phyloP scores from a whole-genome alignment of 257 asterid species.

The Solanum phureja region DNA sequence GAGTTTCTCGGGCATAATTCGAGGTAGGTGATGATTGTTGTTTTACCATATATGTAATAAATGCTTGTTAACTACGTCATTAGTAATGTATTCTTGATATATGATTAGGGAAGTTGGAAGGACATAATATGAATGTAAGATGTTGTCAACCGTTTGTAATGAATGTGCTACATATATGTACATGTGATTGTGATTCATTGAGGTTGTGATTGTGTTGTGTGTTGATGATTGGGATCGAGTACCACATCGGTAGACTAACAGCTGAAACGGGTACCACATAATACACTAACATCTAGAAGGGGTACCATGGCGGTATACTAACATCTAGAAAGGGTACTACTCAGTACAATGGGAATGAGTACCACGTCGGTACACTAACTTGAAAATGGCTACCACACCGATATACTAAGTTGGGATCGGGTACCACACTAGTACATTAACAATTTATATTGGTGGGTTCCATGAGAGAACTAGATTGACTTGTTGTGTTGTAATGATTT shows the following conservation, averaged over 20 bases:
- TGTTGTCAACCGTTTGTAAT: not conserved
- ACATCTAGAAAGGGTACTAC: not conserved
- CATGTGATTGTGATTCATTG: not conserved
- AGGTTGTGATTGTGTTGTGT: not conserved
- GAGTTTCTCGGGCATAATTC: not conserved
- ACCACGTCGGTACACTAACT: not conserved
- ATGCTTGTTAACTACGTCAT: not conserved
- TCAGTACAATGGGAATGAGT: not conserved
- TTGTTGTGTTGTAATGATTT: not conserved
- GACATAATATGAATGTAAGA: not conserved
- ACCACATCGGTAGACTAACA: not conserved
- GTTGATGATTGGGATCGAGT: not conserved
- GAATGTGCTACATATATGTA: not conserved
- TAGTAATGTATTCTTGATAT: not conserved
- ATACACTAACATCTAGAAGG: not conserved
- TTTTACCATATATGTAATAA: not conserved
- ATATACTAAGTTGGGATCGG: not conserved
- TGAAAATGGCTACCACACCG: not conserved
- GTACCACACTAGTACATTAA: not conserved
- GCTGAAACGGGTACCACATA: not conserved
- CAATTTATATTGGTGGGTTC: not conserved
- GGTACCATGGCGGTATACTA: not conserved
- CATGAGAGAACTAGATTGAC: not conserved
- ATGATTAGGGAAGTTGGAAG: not conserved
- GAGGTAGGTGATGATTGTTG: not conserved